These are phyloP conservation scores for Syzygium grande DNA, from an alignment of 345 rosid species.

Conservation along the genomic window DNA sequence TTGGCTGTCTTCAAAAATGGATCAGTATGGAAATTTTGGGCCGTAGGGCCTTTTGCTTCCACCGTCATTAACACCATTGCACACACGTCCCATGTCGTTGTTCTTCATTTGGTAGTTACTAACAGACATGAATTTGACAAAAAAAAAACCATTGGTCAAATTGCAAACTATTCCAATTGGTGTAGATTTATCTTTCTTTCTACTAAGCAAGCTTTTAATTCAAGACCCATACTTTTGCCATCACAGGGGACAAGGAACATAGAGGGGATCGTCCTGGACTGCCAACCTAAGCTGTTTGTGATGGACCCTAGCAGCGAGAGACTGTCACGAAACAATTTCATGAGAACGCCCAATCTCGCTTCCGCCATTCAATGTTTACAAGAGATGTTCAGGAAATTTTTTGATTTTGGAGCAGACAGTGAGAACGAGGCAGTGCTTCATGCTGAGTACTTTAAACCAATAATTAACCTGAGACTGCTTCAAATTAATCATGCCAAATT, in stretches of 20 bases:
- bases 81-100: no score
- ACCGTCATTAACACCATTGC: no score
- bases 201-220: no score
- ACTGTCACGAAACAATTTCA: conserved; percentile 4
- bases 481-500: conserved; percentile 43
- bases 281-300: background rate
- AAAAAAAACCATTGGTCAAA: no score
- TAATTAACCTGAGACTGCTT: conserved; percentile 53
- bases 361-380: conserved; percentile 10
- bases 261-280: conserved; percentile 43
- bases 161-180: no score
- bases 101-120: no score
- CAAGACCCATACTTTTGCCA: no score
- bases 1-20: conserved; percentile 18
- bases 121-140: no score
- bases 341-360: background rate
- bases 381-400: conserved; percentile 2
- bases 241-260: conserved; percentile 3
- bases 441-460: conserved; percentile 27
- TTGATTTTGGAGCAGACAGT: conserved; percentile 2
- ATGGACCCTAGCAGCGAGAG: conserved; percentile 1
- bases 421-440: conserved; percentile 9
- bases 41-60: background rate
- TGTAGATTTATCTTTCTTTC: no score
- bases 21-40: conserved; percentile 20